A percentile compares a stretch with the other conserved stretches of the same genome.
These are phyloP conservation scores for Globisporangium carolinianum DNA, from an alignment of 352 stramenopile genomes.

Conservation along the genomic window DNA sequence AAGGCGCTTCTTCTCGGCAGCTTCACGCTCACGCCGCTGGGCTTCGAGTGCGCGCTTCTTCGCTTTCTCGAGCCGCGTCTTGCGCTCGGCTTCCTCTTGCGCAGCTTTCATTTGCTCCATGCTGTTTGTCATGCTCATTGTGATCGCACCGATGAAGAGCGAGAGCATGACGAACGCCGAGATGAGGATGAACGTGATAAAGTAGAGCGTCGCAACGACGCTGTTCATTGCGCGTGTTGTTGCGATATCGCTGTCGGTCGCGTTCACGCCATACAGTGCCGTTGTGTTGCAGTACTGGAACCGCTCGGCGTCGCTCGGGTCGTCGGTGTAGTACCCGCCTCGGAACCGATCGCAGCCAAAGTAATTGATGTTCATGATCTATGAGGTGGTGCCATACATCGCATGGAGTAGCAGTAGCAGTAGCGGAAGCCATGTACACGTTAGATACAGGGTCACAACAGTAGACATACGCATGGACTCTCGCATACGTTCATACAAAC, in stretches of 20 bases:
- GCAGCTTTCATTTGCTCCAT: slow-evolving; percentile 84
- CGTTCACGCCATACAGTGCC: slow-evolving; percentile 42
- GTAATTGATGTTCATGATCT: slow-evolving; percentile 83
- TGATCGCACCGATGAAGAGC: slow-evolving; percentile 88
- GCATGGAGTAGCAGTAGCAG: no score
- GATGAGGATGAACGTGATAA: slow-evolving; percentile 85
- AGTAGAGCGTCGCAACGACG: slow-evolving; percentile 62
- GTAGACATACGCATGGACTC: no score
- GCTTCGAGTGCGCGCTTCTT: slow-evolving; percentile 47
- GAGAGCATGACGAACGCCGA: slow-evolving; percentile 87
- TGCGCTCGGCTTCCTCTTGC: slow-evolving; percentile 59
- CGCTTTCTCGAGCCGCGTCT: slow-evolving; percentile 51
- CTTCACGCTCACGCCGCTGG: slow-evolving; percentile 33
- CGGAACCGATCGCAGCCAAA: slow-evolving; percentile 60
- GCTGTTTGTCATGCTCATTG: slow-evolving; percentile 87
- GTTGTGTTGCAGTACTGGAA: slow-evolving; percentile 68
- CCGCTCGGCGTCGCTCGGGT: slow-evolving; percentile 22
- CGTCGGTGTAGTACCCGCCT: slow-evolving; percentile 59
- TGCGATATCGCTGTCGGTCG: slow-evolving; percentile 24
- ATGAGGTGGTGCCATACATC: background rate
- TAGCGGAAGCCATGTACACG: background rate
- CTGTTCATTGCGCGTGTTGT: slow-evolving; percentile 40
- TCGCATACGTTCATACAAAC: no score
- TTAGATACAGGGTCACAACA: background rate
- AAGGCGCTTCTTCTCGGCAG: slow-evolving; percentile 23